Conservation (phyloP, 371 early-diverging fungal species). For the Mortierella sp. region DNA sequence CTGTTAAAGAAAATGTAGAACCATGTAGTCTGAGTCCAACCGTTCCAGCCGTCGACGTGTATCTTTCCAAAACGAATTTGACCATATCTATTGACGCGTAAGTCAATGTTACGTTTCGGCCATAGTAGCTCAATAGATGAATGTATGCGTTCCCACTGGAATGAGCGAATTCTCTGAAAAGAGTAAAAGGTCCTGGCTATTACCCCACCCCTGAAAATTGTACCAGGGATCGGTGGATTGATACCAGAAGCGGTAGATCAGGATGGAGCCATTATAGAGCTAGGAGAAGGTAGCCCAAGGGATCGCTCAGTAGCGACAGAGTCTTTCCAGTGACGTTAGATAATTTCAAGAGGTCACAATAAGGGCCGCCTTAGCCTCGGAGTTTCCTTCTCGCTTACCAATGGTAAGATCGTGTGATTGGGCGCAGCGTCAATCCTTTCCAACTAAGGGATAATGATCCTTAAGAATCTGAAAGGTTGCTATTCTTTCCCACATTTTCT, state of each 20-base stretch:
- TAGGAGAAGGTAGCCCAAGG: neutral
- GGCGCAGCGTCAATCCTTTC: no score
- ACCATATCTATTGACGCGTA: conserved; percentile 37
- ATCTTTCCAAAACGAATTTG: conserved; percentile 31
- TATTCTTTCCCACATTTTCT: no score
- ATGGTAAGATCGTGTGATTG: no score
- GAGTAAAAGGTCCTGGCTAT: neutral
- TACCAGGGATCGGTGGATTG: neutral
- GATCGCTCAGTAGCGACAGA: conserved; percentile 10
- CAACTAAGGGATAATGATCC: no score
- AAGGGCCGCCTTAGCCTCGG: no score
- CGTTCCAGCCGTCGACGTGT: neutral
- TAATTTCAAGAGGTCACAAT: no score
- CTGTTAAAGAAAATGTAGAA: conserved; percentile 33
- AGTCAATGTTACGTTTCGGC: conserved; percentile 46
- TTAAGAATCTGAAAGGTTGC: no score
- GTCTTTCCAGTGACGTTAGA: no score
- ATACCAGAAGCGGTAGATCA: neutral
- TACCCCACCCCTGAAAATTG: neutral
- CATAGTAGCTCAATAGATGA: conserved; percentile 28
- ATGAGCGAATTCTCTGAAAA: neutral
- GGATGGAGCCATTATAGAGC: neutral
- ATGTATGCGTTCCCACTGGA: conserved; percentile 1
- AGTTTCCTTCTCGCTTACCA: no score
- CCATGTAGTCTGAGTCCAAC: conserved; percentile 30